Evolutionary conservation across 768 basidiomycete species (phyloP), one percentile per base, ranked within the genome.

Genomic region (Tricholoma hemisulphureum): DNA sequence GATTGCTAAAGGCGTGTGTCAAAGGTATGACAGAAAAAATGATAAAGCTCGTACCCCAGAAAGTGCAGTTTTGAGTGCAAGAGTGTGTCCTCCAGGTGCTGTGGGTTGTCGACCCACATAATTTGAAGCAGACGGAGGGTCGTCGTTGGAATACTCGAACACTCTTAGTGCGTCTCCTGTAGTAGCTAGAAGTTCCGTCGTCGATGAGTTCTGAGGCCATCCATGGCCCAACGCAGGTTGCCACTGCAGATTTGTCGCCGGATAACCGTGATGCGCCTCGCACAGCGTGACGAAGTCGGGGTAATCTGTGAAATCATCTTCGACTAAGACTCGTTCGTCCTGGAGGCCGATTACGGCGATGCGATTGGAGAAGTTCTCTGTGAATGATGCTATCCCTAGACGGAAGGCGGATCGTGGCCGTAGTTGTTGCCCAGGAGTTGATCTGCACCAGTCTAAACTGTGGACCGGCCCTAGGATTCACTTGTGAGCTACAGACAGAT

Each of bases 121-220:
- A 56, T 75, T 78, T 1, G 87, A 84, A 21, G 83, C 72, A 20
- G 80, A 63, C 8, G 81, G 69, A 29, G 84, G 77, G 37, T 75
- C 84, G 65, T 93, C 92, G 60, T 82, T 83, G 48, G 81, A 78
- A 62, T 96, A 89, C 71, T 98, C 95, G 84, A 91, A 98, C 52
- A 99, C 83, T 62, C 95, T 80, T 65, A 99, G 71, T 49, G 93
- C 93, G 73, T 98, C 97, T 24, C 93, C 93, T 0, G 94, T 96
- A 6, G 94, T 96, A 10, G 96, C 96, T 8, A 99, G 78, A 48
- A 97, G 74, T 72, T 99, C 97, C 48, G 89, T 80, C 49, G 75
- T 73, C 7, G 80, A 73, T 4, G 82, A 78, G 70, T 87, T 91
- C 71, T 86, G 84, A 6, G 83, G 78, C 89, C 91, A 91, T 41